These are phyloP conservation scores for Candida fluviatilis DNA, from an alignment of 805 yeast species.

Conservation along the genomic window DNA sequence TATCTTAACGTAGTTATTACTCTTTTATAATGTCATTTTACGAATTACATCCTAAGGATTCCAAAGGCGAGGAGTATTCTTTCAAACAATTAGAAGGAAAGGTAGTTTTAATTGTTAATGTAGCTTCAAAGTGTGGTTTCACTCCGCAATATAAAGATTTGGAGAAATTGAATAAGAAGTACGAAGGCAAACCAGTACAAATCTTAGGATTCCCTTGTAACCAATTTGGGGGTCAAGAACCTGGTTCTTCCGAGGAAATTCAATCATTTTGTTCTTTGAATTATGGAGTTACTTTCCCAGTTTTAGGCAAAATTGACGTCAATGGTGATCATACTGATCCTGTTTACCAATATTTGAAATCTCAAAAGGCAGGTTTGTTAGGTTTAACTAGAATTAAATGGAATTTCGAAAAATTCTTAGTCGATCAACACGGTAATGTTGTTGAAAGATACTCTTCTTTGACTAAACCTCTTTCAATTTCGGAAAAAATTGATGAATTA, in stretches of 20 bases:
- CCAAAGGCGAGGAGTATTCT: slow-evolving; percentile 33
- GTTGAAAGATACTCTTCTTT: slow-evolving; percentile 63
- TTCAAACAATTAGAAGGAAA: slow-evolving; percentile 41
- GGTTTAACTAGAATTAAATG: slow-evolving; percentile 41
- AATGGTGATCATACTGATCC: slow-evolving; percentile 82
- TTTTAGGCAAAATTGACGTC: slow-evolving; percentile 81
- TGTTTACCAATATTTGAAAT: slow-evolving; percentile 73
- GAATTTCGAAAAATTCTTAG: slow-evolving; percentile 43
- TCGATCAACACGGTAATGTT: slow-evolving; percentile 38
- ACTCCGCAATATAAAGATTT: slow-evolving; percentile 41
- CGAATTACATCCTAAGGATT: slow-evolving; percentile 37
- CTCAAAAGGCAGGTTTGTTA: slow-evolving; percentile 45
- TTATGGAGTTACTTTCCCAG: slow-evolving; percentile 90
- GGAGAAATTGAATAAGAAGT: slow-evolving; percentile 40
- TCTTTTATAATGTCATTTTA: slow-evolving; percentile 41
- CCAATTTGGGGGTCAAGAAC: slow-evolving; percentile 42
- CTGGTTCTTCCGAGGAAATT: slow-evolving; percentile 52
- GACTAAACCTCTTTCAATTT: slow-evolving; percentile 37
- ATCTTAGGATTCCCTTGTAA: slow-evolving; percentile 44
- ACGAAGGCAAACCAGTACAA: slow-evolving; percentile 31
- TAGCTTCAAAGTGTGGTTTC: slow-evolving; percentile 42
- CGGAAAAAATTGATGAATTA: slow-evolving; percentile 51
- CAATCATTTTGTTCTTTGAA: slow-evolving; percentile 69
- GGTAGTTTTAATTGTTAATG: slow-evolving; percentile 44
- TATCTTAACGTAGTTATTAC: too few species aligned